Conservation (phyloP, 108 stramenopile genomes). For the Cyclotella baltica region DNA sequence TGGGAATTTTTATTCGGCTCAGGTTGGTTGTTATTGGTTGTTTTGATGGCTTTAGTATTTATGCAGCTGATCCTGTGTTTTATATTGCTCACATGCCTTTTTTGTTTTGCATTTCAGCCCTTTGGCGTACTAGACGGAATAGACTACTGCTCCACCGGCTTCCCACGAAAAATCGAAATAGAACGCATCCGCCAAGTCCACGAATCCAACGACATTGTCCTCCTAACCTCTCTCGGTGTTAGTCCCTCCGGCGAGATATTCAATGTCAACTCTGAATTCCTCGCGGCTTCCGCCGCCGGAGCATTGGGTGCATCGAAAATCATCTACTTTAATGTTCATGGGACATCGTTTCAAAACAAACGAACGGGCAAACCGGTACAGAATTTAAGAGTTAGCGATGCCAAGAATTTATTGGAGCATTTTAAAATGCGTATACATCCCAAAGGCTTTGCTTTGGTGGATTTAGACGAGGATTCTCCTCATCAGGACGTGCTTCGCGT, state of each 20-base stretch:
- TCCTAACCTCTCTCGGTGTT: constrained; percentile 90
- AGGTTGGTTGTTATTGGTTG: constrained; percentile 11
- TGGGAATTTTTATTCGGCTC: constrained; percentile 89
- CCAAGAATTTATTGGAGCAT: constrained; percentile 67
- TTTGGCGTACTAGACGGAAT: constrained; percentile 86
- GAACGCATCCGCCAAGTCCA: constrained; percentile 88
- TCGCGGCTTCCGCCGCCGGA: constrained; percentile 84
- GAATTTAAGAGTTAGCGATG: constrained; percentile 83
- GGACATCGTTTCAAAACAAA: constrained; percentile 60
- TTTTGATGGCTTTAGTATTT: not conserved
- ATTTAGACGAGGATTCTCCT: constrained; percentile 46
- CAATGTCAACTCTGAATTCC: constrained; percentile 89
- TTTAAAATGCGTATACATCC: constrained; percentile 68
- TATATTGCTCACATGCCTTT: not conserved
- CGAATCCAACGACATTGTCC: constrained; percentile 87
- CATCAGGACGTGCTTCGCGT: constrained; percentile 41
- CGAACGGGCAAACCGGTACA: constrained; percentile 67
- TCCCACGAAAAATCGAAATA: constrained; percentile 88
- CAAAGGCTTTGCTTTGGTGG: constrained; percentile 65
- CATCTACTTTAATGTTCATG: constrained; percentile 86
- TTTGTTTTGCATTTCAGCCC: constrained; percentile 65
- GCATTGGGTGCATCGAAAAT: constrained; percentile 87
- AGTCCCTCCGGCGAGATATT: constrained; percentile 94
- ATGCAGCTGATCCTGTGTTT: not conserved
- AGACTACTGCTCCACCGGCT: constrained; percentile 88